Evolutionary conservation across 2,329 filamentous ascomycete genomes (phyloP).

Genomic region (Hysterium pulicare): DNA sequence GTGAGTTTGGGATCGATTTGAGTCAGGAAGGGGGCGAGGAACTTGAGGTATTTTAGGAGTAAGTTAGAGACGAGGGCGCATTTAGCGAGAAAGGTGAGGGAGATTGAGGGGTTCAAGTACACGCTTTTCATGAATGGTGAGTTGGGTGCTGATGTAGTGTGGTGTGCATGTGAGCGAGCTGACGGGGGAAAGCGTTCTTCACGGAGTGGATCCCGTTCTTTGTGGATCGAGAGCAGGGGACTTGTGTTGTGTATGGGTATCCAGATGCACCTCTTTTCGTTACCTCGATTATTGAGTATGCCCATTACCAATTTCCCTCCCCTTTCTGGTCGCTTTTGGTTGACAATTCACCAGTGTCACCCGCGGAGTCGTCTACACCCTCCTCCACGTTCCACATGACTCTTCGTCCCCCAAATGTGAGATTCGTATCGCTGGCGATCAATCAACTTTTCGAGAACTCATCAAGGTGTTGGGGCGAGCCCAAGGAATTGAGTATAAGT

Average conservation of each 20-base stretch:
- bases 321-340: background rate
- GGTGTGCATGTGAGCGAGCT: background rate
- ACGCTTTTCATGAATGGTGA: background rate
- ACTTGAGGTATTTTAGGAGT: background rate
- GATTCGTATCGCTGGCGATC: background rate
- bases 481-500: background rate
- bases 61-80: background rate
- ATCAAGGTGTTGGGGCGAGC: background rate
- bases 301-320: background rate
- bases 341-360: background rate
- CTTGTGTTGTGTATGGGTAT: background rate
- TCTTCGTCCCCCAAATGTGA: background rate
- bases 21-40: background rate
- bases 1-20: constrained; percentile 1
- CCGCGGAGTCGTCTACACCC: background rate
- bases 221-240: background rate
- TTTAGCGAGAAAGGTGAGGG: background rate
- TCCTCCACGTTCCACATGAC: background rate
- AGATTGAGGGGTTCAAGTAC: background rate
- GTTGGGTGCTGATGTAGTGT: background rate
- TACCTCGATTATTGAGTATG: background rate
- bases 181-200: background rate
- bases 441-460: background rate
- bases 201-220: background rate
- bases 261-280: background rate